phyloP scores from a whole-genome alignment of 768 basidiomycete genomes.

The Kwoniella dendrophila region DNA sequence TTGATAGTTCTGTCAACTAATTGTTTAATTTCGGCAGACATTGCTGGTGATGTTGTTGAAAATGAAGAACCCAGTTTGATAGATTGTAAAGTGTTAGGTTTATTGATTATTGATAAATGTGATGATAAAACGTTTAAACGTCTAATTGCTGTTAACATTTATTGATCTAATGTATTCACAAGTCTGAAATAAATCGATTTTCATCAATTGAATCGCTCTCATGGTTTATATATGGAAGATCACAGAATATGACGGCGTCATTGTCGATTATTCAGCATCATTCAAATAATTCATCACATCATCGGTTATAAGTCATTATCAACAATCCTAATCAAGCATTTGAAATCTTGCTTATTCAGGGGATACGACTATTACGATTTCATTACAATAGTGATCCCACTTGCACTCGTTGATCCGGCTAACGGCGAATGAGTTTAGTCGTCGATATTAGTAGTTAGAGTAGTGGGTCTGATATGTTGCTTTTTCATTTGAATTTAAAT shows the following conservation, averaged over 20 bases:
- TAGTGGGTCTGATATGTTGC: too few species aligned
- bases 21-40: constrained; percentile 45
- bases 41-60: constrained; percentile 37
- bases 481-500: too few species aligned
- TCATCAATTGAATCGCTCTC: too few species aligned
- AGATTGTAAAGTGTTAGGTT: neutral
- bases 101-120: constrained; percentile 13
- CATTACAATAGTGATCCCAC: too few species aligned
- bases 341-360: neutral
- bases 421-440: too few species aligned
- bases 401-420: too few species aligned
- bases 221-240: neutral
- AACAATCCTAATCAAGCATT: neutral
- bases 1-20: constrained; percentile 47
- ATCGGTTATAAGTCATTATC: neutral
- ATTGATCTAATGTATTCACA: constrained; percentile 10
- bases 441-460: too few species aligned
- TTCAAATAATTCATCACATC: constrained; percentile 5
- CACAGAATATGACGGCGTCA: neutral
- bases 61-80: constrained; percentile 50
- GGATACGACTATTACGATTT: neutral
- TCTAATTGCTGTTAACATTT: constrained; percentile 28
- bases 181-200: neutral
- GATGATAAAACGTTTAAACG: constrained; percentile 22
- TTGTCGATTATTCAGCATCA: too few species aligned